Evolutionary conservation across 129 eudicot species (phyloP).

Genomic region (Solidago caesia): DNA sequence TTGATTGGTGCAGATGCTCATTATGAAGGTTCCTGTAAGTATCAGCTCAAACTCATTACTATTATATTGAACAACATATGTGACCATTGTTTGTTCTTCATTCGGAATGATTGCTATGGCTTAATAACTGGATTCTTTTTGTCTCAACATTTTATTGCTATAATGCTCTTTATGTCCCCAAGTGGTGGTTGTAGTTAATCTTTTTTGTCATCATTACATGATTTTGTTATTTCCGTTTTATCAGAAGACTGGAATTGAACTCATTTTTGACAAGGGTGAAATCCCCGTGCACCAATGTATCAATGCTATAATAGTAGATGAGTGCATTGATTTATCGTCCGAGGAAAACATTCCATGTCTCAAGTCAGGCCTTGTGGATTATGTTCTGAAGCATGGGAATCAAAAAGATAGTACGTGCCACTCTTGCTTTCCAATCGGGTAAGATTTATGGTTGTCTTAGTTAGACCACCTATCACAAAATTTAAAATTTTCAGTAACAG

Average conservation of each 20-base stretch:
- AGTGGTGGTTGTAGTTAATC: conserved; percentile 11
- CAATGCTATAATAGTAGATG: conserved; percentile 44
- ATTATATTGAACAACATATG: neutral
- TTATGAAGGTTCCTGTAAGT: conserved; percentile 75
- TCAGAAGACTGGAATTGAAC: conserved; percentile 82
- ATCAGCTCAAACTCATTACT: conserved; percentile 14
- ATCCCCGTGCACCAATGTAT: conserved; percentile 34
- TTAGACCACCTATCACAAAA: neutral
- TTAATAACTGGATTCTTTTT: neutral
- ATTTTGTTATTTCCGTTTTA: neutral
- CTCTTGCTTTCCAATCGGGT: conserved; percentile 68
- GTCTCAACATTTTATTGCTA: neutral
- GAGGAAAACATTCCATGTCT: conserved; percentile 42
- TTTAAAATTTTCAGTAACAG: neutral
- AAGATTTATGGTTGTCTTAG: conserved; percentile 20
- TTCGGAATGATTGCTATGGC: neutral
- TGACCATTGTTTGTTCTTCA: neutral
- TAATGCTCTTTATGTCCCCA: neutral
- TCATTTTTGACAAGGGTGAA: conserved; percentile 49
- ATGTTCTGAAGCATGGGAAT: conserved; percentile 70
- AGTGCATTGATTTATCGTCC: conserved; percentile 40
- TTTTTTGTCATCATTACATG: neutral
- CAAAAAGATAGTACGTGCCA: conserved; percentile 40
- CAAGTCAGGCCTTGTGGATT: conserved; percentile 69
- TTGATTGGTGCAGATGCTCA: conserved; percentile 56